Base-by-base conservation (phyloP, 768 basidiomycete species). In the Scleroderma citrinum region DNA sequence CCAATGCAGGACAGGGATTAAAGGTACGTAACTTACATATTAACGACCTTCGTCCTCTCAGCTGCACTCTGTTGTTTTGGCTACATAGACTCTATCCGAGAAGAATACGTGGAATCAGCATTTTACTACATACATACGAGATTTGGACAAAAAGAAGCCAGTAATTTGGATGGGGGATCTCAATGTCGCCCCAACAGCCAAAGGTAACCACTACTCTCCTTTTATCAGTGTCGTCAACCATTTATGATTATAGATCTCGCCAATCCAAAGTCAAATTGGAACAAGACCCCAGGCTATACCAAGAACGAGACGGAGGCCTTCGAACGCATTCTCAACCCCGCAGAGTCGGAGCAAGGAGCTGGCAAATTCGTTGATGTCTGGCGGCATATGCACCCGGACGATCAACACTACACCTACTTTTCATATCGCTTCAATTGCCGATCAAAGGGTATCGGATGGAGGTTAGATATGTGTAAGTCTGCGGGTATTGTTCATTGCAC, bases 121-220 rank as follows among this genome's bases (percentile, higher is more conserved):
- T 60, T 92, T 94, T 60, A 80, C 84, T 46, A 54, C 70, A 2
- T 85, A 92, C 59, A 74, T 93, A 19, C 81, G 80, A 4, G 73
- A 79, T 20, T 69, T 93, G 3, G 87, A 92, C 66, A 76, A 72
- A 53, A 80, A 76, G 58, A 94, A 93, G 58, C 83, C 90, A 3
- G 85, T 94, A 10, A 85, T 94, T 48, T 93, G 92, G 92, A 74
- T 77, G 11, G 92, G 92, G 7, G 92, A 94, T 66, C 59, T 93
- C 49, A 94, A 94, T 52, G 87, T 91, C 37, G 88, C 91, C 4
- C 88, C 88, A 2, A 88, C 88, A 1, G 81, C 74, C 42, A 70
- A 77, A 46, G 88, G 87, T 85, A 35, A 20, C 56, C 39, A 6
- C 36, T 44, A 44, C 40, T 43, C 21, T n/a, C 26, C 17, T 13